A percentile compares a stretch with the other conserved stretches of the same genome.
Evolutionary conservation across 345 rosid species (phyloP).

Genomic region (Populus pruinosa): DNA sequence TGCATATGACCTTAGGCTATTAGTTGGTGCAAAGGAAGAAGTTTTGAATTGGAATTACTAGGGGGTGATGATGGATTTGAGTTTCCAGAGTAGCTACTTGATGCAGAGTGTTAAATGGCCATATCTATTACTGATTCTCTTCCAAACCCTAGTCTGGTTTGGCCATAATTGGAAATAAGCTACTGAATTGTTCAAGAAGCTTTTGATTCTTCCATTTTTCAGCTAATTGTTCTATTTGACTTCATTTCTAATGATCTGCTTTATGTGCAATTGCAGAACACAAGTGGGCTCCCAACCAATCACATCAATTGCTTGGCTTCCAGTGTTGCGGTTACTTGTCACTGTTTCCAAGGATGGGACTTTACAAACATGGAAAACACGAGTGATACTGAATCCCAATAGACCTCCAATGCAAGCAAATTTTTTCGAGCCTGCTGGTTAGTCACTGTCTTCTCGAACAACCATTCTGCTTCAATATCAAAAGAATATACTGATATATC

Average conservation of each 20-base stretch:
- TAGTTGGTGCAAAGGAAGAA: not conserved
- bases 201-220: not conserved
- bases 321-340: conserved; percentile 73
- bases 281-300: conserved; percentile 97
- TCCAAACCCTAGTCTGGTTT: not conserved
- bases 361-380: conserved; percentile 93
- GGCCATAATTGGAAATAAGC: not conserved
- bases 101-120: not conserved
- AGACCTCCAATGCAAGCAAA: conserved; percentile 87
- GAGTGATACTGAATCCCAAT: conserved; percentile 71
- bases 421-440: conserved; percentile 92
- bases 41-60: not conserved
- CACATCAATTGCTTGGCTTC: conserved; percentile 81
- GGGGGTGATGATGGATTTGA: not conserved
- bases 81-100: not conserved
- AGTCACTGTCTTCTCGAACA: conserved; percentile 4
- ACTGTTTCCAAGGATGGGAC: conserved; percentile 88
- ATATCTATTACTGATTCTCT: not conserved
- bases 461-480: not conserved
- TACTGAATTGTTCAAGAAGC: not conserved
- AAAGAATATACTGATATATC: not conserved
- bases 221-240: not conserved
- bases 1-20: not conserved
- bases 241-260: not conserved
- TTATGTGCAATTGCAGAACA: conserved; percentile 39